A percentile compares a stretch with the other conserved stretches of the same genome.
Evolutionary conservation across 306 rosid species (phyloP).

Genomic region (Coriaria nepalensis): DNA sequence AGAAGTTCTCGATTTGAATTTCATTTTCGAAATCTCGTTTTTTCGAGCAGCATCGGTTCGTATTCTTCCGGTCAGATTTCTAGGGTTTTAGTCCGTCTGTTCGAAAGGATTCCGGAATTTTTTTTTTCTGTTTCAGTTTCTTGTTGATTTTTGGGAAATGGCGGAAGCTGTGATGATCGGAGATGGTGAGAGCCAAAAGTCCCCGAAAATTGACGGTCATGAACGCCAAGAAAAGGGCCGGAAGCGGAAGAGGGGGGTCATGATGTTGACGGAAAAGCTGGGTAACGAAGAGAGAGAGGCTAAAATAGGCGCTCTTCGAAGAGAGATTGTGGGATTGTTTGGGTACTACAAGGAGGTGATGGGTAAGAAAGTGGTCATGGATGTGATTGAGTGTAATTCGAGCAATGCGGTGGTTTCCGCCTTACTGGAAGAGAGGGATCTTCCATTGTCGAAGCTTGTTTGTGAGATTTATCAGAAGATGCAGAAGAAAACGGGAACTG

Average conservation of each 20-base stretch:
- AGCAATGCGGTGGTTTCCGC: slow-evolving; percentile 40
- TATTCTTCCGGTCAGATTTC: background rate
- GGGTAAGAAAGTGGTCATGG: slow-evolving; percentile 26
- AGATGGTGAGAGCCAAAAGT: slow-evolving; percentile 14
- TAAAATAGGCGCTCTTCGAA: slow-evolving; percentile 25
- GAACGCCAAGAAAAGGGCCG: slow-evolving; percentile 26
- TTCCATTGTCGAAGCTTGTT: slow-evolving; percentile 64
- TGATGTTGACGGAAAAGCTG: slow-evolving; percentile 12
- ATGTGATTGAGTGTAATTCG: slow-evolving; percentile 20
- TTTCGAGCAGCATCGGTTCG: background rate
- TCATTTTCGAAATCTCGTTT: too few species aligned
- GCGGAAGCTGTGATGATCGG: slow-evolving; percentile 16
- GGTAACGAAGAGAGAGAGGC: slow-evolving; percentile 35
- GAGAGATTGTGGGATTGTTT: slow-evolving; percentile 49
- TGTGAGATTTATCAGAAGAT: slow-evolving; percentile 35
- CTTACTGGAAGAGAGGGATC: slow-evolving; percentile 66
- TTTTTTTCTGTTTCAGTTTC: too few species aligned
- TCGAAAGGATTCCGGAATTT: too few species aligned
- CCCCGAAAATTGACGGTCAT: slow-evolving; percentile 13
- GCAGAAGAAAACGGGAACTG: slow-evolving; percentile 13
- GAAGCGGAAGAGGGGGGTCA: slow-evolving; percentile 53
- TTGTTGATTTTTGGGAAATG: slow-evolving; percentile 17
- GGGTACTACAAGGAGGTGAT: slow-evolving; percentile 35
- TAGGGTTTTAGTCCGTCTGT: background rate
- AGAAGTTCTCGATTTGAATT: too few species aligned